Evolutionary conservation across 192 early-diverging fungal genomes (phyloP).

Genomic region (Podila horticola): DNA sequence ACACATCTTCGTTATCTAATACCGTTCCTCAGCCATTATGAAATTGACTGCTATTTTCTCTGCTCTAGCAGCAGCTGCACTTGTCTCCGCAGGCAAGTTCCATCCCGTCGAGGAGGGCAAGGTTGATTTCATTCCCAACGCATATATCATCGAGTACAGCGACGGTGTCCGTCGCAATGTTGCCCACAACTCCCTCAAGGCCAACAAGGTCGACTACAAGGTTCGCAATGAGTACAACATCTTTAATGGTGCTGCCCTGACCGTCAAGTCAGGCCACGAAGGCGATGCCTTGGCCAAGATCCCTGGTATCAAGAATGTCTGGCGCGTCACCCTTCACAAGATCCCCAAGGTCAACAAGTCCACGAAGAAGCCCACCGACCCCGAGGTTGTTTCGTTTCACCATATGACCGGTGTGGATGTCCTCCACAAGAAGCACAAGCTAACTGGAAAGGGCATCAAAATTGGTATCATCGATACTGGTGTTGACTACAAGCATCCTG

Average conservation of each 20-base stretch:
- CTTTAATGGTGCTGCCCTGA: conserved; percentile 51
- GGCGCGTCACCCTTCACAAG: conserved; percentile 51
- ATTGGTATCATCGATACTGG: conserved; percentile 64
- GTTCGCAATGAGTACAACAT: conserved; percentile 43
- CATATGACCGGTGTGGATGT: conserved; percentile 39
- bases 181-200: background rate
- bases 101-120: background rate
- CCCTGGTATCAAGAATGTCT: conserved; percentile 24
- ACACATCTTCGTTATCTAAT: conserved; percentile 3
- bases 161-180: background rate
- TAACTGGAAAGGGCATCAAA: conserved; percentile 38
- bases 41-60: background rate
- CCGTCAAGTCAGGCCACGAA: conserved; percentile 19
- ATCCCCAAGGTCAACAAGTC: background rate
- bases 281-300: conserved; percentile 11
- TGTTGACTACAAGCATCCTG: conserved; percentile 62
- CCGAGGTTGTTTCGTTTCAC: conserved; percentile 28
- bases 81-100: background rate
- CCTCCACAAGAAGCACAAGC: conserved; percentile 23
- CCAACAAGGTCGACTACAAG: background rate
- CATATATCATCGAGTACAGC: background rate
- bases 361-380: background rate
- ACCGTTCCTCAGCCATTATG: conserved; percentile 6
- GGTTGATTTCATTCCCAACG: background rate
- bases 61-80: background rate